Evolutionary conservation across 2,329 filamentous ascomycete genomes (phyloP), one percentile per base, ranked within the genome.

Genomic region (Lasiodiplodia theobromae): DNA sequence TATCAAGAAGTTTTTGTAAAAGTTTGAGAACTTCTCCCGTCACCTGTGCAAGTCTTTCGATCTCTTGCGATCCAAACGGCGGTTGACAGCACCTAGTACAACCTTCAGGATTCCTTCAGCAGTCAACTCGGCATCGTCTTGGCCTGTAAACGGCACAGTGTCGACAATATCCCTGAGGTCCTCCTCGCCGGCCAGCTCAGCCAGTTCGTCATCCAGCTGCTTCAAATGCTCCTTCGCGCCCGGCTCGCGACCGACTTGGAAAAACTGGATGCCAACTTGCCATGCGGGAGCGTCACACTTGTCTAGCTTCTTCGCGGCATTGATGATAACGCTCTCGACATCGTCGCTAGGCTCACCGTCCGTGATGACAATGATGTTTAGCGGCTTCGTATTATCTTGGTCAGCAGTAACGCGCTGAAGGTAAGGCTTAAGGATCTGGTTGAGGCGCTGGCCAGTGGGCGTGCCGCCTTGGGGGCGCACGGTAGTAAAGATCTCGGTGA

Each of bases 241-340:
- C 0, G 81, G 76, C 73, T 97, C 92, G 62, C 87, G 85, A 68
- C 96, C 95, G 54, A 98, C 92, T 80, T 97, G 95, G 84, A 98
- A 97, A 83, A 98, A 98, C 78, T 98, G 95, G 68, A 98, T 88
- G 40, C 95, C 95, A 10, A 97, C 84, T 82, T 98, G 96, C 84
- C 92, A 92, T 0, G 89, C 86, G 4, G 91, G 88, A 0, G 93
- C 93, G 10, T 89, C 85, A 8, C 91, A 78, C 64, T 80, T 80
- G 74, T 96, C 91, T 38, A 98, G 86, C 75, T 88, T 89, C 78
- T 85, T 86, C 0, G 94, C 95, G 0, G 87, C 84, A 3, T 81
- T 78, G 51, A 92, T 82, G 58, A 98, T 88, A 31, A 89, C 84
- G 8, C 84, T 84, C 77, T 94, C 91, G 0, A 91, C 89, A 71